These are phyloP conservation scores for Cladosporium sphaerospermum DNA, from an alignment of 2,329 filamentous ascomycete genomes.

Conservation along the genomic window DNA sequence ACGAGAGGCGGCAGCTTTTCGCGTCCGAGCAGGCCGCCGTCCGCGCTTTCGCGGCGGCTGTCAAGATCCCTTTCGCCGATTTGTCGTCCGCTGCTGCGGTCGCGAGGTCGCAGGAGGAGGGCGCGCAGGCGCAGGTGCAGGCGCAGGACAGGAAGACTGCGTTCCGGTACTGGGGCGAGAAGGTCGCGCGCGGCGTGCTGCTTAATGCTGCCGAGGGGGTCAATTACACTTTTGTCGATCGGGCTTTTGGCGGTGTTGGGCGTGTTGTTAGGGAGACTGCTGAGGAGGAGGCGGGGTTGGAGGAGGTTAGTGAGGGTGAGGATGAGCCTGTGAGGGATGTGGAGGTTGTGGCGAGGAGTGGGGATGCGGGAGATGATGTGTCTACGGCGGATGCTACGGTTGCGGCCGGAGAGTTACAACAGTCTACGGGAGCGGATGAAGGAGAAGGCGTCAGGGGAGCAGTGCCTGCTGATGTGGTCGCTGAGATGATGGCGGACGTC, in stretches of 20 bases:
- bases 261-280: conserved; percentile 27
- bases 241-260: conserved; percentile 56
- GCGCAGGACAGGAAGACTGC: conserved; percentile 41
- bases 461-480: conserved; percentile 13
- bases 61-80: conserved; percentile 49
- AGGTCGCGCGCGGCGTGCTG: conserved; percentile 54
- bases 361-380: background rate
- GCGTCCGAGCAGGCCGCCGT: conserved; percentile 50
- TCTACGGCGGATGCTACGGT: background rate
- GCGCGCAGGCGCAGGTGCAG: conserved; percentile 18
- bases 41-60: conserved; percentile 48
- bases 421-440: background rate
- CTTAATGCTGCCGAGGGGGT: conserved; percentile 52
- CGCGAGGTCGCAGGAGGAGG: conserved; percentile 2
- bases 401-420: too few relatives aligned
- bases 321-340: conserved; percentile 16
- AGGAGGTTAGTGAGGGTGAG: conserved; percentile 19
- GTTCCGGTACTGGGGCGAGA: conserved; percentile 52
- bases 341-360: conserved; percentile 14
- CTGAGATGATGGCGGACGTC: conserved; percentile 2
- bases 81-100: conserved; percentile 34
- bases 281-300: conserved; percentile 13
- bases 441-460: background rate
- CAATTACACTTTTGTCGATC: conserved; percentile 52
- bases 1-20: conserved; percentile 49